These are phyloP conservation scores for Wickerhamiella shivajii DNA, from an alignment of 805 yeast genomes.

Conservation along the genomic window DNA sequence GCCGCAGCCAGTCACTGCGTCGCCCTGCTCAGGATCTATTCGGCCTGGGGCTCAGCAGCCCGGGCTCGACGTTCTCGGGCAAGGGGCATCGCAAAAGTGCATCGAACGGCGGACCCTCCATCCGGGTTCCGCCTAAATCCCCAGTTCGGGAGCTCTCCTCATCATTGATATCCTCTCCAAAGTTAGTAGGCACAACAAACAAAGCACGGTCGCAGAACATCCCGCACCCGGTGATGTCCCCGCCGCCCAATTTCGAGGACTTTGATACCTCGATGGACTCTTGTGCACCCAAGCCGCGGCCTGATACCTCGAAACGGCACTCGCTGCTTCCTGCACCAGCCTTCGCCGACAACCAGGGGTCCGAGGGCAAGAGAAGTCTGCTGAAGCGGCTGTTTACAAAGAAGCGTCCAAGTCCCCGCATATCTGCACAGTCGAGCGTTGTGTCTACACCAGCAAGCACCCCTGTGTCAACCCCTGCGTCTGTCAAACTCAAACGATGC, in stretches of 20 bases:
- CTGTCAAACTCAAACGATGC: no score
- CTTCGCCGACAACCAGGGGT: conserved; percentile 1
- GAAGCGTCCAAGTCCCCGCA: no score
- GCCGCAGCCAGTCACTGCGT: conserved; percentile 4
- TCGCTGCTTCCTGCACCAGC: background rate
- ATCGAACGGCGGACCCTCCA: background rate
- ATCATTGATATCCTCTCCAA: conserved; percentile 3
- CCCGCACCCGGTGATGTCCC: conserved; percentile 1
- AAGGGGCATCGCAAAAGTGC: background rate
- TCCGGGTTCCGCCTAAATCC: no score
- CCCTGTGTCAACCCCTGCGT: no score
- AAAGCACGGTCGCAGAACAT: conserved; percentile 1
- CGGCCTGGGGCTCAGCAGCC: no score
- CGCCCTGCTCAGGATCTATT: no score
- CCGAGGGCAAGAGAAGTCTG: conserved; percentile 2
- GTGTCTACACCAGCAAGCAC: no score
- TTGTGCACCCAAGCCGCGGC: background rate
- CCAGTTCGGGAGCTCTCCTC: background rate
- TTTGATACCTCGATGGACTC: background rate
- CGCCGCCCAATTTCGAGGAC: background rate
- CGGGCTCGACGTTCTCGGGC: background rate
- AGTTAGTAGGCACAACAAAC: conserved; percentile 4
- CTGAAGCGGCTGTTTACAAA: conserved; percentile 2
- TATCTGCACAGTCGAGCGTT: no score
- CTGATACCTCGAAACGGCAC: background rate